Conservation (phyloP, 805 yeast genomes). For the Cyberlindnera petersonii region DNA sequence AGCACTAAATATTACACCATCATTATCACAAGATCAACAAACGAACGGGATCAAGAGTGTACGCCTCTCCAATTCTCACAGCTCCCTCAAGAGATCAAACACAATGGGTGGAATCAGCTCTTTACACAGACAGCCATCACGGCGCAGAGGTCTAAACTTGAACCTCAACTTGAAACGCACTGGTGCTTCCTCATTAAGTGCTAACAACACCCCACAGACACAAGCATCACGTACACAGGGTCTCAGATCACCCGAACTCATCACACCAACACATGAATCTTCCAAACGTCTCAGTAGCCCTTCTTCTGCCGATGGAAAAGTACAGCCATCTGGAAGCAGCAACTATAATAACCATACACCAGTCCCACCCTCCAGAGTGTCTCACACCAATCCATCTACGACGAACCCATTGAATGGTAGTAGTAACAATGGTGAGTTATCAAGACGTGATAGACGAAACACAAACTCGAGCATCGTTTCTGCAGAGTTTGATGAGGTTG, state of each 20-base stretch:
- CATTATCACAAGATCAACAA: conserved; percentile 1
- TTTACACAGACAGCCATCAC: conserved; percentile 18
- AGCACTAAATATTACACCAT: not conserved
- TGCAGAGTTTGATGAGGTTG: conserved; percentile 36
- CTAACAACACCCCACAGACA: not conserved
- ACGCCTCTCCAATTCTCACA: conserved; percentile 1
- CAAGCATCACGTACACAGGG: not conserved
- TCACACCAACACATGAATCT: conserved; percentile 12
- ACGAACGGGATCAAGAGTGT: conserved; percentile 2
- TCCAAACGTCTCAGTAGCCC: conserved; percentile 3
- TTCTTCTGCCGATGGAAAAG: conserved; percentile 4
- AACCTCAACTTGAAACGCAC: conserved; percentile 15
- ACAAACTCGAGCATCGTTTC: conserved; percentile 16
- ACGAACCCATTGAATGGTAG: not conserved
- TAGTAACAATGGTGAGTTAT: not conserved
- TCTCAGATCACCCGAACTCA: conserved; percentile 11
- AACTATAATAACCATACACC: not conserved
- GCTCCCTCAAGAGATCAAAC: conserved; percentile 21
- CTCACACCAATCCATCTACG: not conserved
- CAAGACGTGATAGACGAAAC: conserved; percentile 19
- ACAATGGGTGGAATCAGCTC: conserved; percentile 22
- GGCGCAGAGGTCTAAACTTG: conserved; percentile 25
- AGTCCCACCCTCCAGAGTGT: not conserved
- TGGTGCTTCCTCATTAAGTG: not conserved
- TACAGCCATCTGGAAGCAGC: conserved; percentile 3